Evolutionary conservation across 306 rosid genomes (phyloP).

Genomic region (Begonia masoniana): DNA sequence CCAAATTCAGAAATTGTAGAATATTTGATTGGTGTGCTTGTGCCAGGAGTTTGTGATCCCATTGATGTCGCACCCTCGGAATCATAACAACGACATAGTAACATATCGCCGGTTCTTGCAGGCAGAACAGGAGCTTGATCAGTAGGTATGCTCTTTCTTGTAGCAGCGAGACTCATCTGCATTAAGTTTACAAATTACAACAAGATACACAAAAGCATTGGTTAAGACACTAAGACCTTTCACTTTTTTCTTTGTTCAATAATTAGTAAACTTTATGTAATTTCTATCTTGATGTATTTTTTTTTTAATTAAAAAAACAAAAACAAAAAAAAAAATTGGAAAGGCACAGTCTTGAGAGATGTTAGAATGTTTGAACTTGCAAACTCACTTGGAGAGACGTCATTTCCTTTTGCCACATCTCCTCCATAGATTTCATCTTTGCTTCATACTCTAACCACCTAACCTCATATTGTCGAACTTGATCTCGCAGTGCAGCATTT

Average conservation of each 20-base stretch:
- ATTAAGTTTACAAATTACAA: constrained; percentile 2
- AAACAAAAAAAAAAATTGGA: too few relatives aligned
- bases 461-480: constrained; percentile 50
- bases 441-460: constrained; percentile 84
- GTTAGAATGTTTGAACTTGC: constrained; percentile 5
- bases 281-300: background rate
- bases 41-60: constrained; percentile 67
- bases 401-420: constrained; percentile 93
- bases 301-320: too few relatives aligned
- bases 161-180: constrained; percentile 87
- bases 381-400: constrained; percentile 83
- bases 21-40: constrained; percentile 58
- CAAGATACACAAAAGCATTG: background rate
- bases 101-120: constrained; percentile 22
- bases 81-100: constrained; percentile 38
- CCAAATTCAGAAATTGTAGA: constrained; percentile 26
- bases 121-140: constrained; percentile 34
- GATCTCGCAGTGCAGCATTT: constrained; percentile 67
- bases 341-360: too few relatives aligned
- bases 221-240: background rate
- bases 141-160: constrained; percentile 65
- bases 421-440: constrained; percentile 94
- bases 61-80: constrained; percentile 58
- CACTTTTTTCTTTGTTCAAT: too few relatives aligned
- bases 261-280: background rate